Base-by-base conservation (phyloP, 2,329 filamentous ascomycete species). In the Daldinia sp. region DNA sequence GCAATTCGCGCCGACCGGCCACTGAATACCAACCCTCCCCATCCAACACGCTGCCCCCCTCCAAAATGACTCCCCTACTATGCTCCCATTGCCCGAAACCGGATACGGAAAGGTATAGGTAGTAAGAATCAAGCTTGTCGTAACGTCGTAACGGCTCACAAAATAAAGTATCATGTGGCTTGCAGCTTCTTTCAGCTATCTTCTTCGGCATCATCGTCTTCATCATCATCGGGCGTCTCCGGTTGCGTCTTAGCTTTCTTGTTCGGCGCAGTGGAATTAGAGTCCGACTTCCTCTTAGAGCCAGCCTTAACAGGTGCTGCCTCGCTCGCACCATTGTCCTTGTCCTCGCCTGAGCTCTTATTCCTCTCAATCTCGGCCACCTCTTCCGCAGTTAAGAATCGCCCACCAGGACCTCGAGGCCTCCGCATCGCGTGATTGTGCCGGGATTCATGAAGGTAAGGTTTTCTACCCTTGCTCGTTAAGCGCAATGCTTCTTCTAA, bases 351-450 rank as follows among this genome's bases (percentile, higher is more conserved):
- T 15, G 82, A 73, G 58, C 81, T 83, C 74, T 87, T 88, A 54
- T 85, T 87, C 74, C 89, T 88, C 77, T 97, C 94, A 84, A 97
- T 94, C 57, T 92, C 91, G 5, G 94, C 93, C 3, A 98, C 94
- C 79, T 99, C 96, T 64, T 98, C 96, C 1, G 96, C 95, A 0
- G 96, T 99, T 79, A 99, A 83, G 85, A 99, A 99, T 26, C 96
- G 91, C 23, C 96, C 96, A 60, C 96, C 96, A 0, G 96, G 96
- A 15, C 96, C 96, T 78, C 96, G 89, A 30, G 96, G 96, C 75
- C 96, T 87, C 65, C 96, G 90, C 96, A 99, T 99, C 9, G 96
- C 96, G 80, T 99, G 96, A 78, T 98, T 98, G 80, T 99, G 96
- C 77, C 96, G 88, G 28, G 95, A 98, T 79, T 99, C 96, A 82